Evolutionary conservation across 1,284 basidiomycete species (phyloP).

Genomic region (Apiotrichum gracile): DNA sequence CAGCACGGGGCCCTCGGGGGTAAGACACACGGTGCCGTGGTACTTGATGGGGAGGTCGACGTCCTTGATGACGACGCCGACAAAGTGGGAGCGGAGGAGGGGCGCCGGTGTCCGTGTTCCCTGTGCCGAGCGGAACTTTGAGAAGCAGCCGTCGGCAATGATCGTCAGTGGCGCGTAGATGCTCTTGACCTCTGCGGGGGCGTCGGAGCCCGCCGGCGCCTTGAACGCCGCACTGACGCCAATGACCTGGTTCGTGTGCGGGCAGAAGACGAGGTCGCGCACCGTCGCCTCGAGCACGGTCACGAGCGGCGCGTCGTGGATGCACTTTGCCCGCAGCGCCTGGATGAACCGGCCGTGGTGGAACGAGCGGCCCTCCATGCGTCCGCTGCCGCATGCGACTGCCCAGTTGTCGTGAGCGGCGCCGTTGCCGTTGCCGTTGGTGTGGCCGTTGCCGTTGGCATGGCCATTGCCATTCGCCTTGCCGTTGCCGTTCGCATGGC

Average conservation of each 20-base stretch:
- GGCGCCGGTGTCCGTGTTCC: slow-evolving; percentile 48
- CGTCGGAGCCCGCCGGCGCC: background rate
- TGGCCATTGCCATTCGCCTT: slow-evolving; percentile 8
- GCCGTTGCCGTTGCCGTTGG: slow-evolving; percentile 1
- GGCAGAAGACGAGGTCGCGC: slow-evolving; percentile 63
- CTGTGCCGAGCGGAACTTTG: slow-evolving; percentile 60
- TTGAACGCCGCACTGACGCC: slow-evolving; percentile 58
- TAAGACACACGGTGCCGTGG: slow-evolving; percentile 79
- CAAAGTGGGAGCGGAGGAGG: slow-evolving; percentile 67
- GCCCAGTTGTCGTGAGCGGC: background rate
- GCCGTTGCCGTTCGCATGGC: background rate
- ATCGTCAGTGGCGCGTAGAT: slow-evolving; percentile 71
- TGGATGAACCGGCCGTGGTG: slow-evolving; percentile 93
- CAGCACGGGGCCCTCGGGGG: slow-evolving; percentile 71
- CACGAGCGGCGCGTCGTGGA: slow-evolving; percentile 48
- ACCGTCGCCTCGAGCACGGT: slow-evolving; percentile 78
- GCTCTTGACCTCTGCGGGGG: slow-evolving; percentile 24
- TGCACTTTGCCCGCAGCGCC: slow-evolving; percentile 65
- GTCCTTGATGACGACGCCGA: slow-evolving; percentile 72
- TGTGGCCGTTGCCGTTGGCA: background rate
- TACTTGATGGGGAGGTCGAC: slow-evolving; percentile 70
- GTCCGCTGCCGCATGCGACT: slow-evolving; percentile 25
- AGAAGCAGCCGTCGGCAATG: slow-evolving; percentile 92
- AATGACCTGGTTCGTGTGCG: slow-evolving; percentile 55
- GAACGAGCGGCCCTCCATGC: slow-evolving; percentile 66